Conservation (phyloP, 176 grass and related monocot species). For the Tillandsia leiboldiana region DNA sequence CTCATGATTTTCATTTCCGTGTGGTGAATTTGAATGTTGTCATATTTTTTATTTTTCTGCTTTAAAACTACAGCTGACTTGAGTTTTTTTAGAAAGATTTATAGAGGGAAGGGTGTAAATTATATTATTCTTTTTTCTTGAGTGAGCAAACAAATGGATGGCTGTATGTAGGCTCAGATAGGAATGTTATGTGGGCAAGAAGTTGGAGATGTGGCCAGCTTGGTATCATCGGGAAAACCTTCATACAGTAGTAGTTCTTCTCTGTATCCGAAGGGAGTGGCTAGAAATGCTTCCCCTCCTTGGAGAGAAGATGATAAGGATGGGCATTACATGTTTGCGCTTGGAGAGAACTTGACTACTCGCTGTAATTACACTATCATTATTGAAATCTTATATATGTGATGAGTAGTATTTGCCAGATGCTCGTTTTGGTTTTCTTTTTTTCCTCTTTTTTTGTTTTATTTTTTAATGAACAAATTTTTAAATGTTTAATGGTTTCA, state of each 20-base stretch:
- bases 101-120: background rate
- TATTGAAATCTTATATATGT: background rate
- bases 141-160: conserved; percentile 21
- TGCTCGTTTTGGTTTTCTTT: background rate
- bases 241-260: conserved; percentile 27
- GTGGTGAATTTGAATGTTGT: background rate
- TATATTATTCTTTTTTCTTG: conserved; percentile 3
- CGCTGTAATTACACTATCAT: conserved; percentile 59
- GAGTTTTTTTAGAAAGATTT: background rate
- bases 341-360: conserved; percentile 86
- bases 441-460: background rate
- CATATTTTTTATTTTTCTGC: background rate
- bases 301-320: conserved; percentile 88
- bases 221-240: conserved; percentile 36
- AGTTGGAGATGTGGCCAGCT: conserved; percentile 41
- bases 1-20: background rate
- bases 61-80: background rate
- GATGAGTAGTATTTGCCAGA: background rate
- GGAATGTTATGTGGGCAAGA: conserved; percentile 71
- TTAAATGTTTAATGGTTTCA: no score
- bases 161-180: conserved; percentile 48
- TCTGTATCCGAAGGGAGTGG: conserved; percentile 29
- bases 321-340: conserved; percentile 83
- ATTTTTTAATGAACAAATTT: no score
- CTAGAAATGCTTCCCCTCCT: conserved; percentile 47